Evolutionary conservation across 169 alveolate species (phyloP).

Genomic region (Eimeria tenella): DNA sequence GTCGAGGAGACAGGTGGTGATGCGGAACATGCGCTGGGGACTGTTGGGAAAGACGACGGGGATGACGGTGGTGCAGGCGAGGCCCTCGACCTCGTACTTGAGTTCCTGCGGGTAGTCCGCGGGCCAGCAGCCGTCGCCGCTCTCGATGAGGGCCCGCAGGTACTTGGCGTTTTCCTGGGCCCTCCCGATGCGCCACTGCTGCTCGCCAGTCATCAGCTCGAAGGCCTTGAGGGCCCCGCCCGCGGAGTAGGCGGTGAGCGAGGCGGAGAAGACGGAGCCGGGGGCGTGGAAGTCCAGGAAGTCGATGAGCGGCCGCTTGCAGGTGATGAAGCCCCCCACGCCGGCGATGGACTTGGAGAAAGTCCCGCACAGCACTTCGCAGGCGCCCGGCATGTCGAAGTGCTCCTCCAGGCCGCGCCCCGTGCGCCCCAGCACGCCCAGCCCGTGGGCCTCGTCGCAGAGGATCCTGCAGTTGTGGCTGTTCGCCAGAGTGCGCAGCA

Average conservation of each 20-base stretch:
- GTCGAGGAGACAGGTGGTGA: conserved; percentile 78
- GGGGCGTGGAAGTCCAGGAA: conserved; percentile 87
- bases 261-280: conserved; percentile 89
- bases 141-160: conserved; percentile 82
- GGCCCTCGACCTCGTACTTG: conserved; percentile 84
- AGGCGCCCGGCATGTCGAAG: conserved; percentile 85
- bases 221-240: conserved; percentile 87
- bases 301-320: conserved; percentile 84
- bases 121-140: conserved; percentile 87
- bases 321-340: conserved; percentile 88
- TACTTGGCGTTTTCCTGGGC: conserved; percentile 83
- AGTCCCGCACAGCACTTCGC: conserved; percentile 87
- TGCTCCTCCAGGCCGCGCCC: conserved; percentile 92
- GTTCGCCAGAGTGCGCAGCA: conserved; percentile 81
- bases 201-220: conserved; percentile 84
- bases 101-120: conserved; percentile 84
- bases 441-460: conserved; percentile 93
- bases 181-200: conserved; percentile 83
- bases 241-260: conserved; percentile 88
- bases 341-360: conserved; percentile 87
- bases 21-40: conserved; percentile 83
- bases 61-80: conserved; percentile 85
- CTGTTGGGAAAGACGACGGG: conserved; percentile 87
- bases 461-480: conserved; percentile 83
- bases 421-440: conserved; percentile 91